phyloP scores from a whole-genome alignment of 1,139 yeast genomes.

The Blastobotrys illinoisensis region DNA sequence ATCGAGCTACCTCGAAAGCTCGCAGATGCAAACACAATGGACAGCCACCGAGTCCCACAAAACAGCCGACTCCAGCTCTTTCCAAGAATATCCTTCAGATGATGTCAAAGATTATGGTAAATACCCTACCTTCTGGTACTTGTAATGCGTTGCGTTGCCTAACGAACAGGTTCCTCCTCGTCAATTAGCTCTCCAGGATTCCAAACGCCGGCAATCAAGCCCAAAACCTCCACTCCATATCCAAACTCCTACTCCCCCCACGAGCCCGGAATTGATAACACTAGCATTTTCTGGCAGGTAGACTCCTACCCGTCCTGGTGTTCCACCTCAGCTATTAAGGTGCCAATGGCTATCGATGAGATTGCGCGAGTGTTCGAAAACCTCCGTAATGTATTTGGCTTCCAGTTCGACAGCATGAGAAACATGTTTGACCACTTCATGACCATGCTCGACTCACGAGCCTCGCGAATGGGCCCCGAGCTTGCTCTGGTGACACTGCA shows the following conservation, averaged over 20 bases:
- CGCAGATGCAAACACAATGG: not conserved
- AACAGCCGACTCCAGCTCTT: not conserved
- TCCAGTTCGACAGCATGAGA: conserved; percentile 70
- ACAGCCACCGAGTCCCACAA: not conserved
- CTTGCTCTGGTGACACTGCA: conserved; percentile 65
- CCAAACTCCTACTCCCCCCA: not conserved
- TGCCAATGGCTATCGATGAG: conserved; percentile 43
- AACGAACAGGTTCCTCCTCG: not conserved
- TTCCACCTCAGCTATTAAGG: conserved; percentile 27
- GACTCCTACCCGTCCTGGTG: conserved; percentile 62
- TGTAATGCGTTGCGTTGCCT: not conserved
- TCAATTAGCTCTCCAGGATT: not conserved
- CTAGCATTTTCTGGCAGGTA: conserved; percentile 34
- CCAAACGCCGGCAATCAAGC: not conserved
- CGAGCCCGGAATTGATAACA: not conserved
- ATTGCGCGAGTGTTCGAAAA: conserved; percentile 61
- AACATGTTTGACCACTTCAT: conserved; percentile 72
- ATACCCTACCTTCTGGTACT: not conserved
- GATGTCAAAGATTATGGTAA: not conserved
- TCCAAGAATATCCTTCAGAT: not conserved
- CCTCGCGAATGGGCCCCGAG: conserved; percentile 68
- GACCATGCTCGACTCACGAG: conserved; percentile 69
- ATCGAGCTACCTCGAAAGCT: not conserved
- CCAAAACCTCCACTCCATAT: not conserved
- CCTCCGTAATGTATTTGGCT: conserved; percentile 60